Evolutionary conservation across 2,329 filamentous ascomycete species (phyloP).

Genomic region (Aspergillus carbonarius): DNA sequence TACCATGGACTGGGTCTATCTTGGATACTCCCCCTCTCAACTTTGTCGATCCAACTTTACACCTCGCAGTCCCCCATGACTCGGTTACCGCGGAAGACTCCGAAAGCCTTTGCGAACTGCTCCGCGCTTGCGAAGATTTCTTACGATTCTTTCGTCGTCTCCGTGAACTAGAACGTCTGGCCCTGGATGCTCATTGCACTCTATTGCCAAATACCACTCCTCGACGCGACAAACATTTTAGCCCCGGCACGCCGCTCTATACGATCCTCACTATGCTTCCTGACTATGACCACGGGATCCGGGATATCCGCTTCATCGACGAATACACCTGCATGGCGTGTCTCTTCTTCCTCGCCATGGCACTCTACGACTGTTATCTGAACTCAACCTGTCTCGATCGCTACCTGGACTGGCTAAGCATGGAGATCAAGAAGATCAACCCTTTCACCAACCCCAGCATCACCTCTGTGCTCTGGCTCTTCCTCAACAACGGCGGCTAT

Average conservation of each 20-base stretch:
- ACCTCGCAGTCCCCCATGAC: conserved; percentile 16
- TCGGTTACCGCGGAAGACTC: conserved; percentile 12
- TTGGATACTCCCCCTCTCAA: conserved; percentile 27
- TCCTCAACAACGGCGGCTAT: conserved; percentile 31
- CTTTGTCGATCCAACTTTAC: conserved; percentile 25
- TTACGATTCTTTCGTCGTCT: conserved; percentile 31
- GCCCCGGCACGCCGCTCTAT: conserved; percentile 25
- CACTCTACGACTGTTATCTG: conserved; percentile 29
- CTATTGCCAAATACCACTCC: conserved; percentile 2
- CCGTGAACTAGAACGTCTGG: conserved; percentile 23
- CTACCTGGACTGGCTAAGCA: conserved; percentile 29
- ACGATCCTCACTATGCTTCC: conserved; percentile 29
- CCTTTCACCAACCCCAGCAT: conserved; percentile 29
- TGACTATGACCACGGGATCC: conserved; percentile 34
- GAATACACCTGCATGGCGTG: conserved; percentile 34
- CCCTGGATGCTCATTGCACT: conserved; percentile 17
- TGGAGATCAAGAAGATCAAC: conserved; percentile 25
- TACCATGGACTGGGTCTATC: conserved; percentile 31
- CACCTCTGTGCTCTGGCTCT: conserved; percentile 32
- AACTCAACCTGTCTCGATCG: conserved; percentile 26
- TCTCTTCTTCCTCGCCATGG: conserved; percentile 31
- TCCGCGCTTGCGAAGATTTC: conserved; percentile 33
- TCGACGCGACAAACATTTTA: conserved; percentile 20
- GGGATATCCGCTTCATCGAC: conserved; percentile 34
- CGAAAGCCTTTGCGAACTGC: conserved; percentile 21